Conservation (phyloP, 345 rosid species). For the Erysimum cheiranthoides region DNA sequence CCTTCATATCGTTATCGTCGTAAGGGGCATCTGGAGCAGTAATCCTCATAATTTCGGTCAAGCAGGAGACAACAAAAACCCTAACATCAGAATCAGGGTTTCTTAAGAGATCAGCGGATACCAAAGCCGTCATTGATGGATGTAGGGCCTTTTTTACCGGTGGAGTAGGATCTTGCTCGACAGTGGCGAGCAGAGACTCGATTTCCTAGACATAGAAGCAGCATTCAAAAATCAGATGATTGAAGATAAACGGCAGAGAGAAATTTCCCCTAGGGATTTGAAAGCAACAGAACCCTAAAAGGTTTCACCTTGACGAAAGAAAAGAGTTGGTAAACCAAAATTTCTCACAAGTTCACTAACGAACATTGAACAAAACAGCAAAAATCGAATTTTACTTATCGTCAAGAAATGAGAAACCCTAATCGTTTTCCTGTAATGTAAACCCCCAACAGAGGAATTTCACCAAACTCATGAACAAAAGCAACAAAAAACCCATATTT, state of each 20-base stretch:
- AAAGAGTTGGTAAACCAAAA: background rate
- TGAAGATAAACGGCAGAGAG: slow-evolving; percentile 12
- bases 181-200: slow-evolving; percentile 59
- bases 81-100: slow-evolving; percentile 63
- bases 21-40: slow-evolving; percentile 85
- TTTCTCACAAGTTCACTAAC: background rate
- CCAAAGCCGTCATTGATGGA: slow-evolving; percentile 67
- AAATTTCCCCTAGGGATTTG: background rate
- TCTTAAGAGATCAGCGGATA: slow-evolving; percentile 57
- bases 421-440: slow-evolving; percentile 22
- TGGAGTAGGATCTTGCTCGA: slow-evolving; percentile 65
- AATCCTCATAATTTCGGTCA: slow-evolving; percentile 74
- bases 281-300: slow-evolving; percentile 24
- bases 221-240: slow-evolving; percentile 20
- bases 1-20: slow-evolving; percentile 76
- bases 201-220: slow-evolving; percentile 50
- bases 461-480: slow-evolving; percentile 19
- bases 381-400: background rate
- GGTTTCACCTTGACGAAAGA: slow-evolving; percentile 11
- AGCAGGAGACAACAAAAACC: slow-evolving; percentile 71
- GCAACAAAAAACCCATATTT: slow-evolving; percentile 26
- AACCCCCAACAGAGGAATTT: slow-evolving; percentile 31
- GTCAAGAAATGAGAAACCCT: slow-evolving; percentile 35
- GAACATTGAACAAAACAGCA: background rate
- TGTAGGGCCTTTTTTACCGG: slow-evolving; percentile 58